phyloP scores from a whole-genome alignment of 2,329 filamentous ascomycete genomes.

The Sordariomycetes sp. region DNA sequence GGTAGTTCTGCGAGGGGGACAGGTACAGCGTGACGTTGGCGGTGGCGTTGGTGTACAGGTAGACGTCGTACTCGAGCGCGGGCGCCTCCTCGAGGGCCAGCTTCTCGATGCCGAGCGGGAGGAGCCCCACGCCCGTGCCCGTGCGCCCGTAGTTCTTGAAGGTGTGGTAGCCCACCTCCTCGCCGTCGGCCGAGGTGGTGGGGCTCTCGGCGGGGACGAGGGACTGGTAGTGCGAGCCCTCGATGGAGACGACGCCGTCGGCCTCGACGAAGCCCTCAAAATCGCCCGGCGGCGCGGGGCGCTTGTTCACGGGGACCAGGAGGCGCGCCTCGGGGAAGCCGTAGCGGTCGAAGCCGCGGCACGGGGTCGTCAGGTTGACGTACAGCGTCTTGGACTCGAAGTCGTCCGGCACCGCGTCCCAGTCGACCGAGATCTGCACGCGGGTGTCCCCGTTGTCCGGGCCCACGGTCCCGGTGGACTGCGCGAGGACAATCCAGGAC shows the following conservation, averaged over 20 bases:
- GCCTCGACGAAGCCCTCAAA: conserved; percentile 50
- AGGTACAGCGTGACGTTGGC: conserved; percentile 35
- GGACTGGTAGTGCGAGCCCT: conserved; percentile 39
- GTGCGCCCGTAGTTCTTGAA: conserved; percentile 48
- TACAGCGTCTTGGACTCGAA: conserved; percentile 33
- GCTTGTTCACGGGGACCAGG: conserved; percentile 42
- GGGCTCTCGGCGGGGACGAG: conserved; percentile 18
- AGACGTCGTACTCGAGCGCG: conserved; percentile 49
- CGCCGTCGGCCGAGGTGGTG: conserved; percentile 2
- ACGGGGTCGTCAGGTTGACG: conserved; percentile 40
- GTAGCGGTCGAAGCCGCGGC: conserved; percentile 30
- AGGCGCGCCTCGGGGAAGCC: conserved; percentile 30
- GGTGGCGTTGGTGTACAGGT: conserved; percentile 43
- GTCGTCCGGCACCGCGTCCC: conserved; percentile 40
- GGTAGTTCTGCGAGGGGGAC: conserved; percentile 41
- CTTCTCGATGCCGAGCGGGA: conserved; percentile 38
- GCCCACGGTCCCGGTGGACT: conserved; percentile 36
- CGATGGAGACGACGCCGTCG: conserved; percentile 44
- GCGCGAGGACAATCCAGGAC: conserved; percentile 40
- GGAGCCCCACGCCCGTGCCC: conserved; percentile 44
- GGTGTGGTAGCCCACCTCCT: conserved; percentile 34
- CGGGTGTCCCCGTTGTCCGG: conserved; percentile 18
- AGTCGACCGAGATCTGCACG: conserved; percentile 11
- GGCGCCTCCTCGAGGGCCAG: conserved; percentile 37
- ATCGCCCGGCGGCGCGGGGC: conserved; percentile 37